These are phyloP conservation scores for Theobroma grandiflorum DNA, from an alignment of 441 rosid species.

Conservation along the genomic window DNA sequence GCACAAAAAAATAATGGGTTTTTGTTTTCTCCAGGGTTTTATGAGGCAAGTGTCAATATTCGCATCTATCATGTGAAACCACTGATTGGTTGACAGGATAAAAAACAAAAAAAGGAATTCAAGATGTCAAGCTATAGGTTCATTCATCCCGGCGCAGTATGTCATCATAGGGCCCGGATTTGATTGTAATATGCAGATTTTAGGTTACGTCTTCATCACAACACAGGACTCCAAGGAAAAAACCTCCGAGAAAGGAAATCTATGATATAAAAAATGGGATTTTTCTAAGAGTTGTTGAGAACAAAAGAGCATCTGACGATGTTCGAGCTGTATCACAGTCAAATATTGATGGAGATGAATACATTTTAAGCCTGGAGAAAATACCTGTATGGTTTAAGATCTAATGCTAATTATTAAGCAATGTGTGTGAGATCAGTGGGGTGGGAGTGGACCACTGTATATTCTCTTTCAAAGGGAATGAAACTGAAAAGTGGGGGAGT, in stretches of 20 bases:
- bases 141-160: conserved; percentile 10
- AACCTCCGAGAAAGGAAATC: background rate
- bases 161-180: background rate
- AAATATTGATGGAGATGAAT: background rate
- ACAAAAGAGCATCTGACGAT: background rate
- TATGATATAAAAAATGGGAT: background rate
- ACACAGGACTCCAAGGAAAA: conserved; percentile 1
- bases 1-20: background rate
- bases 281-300: background rate
- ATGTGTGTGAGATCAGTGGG: background rate
- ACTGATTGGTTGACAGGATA: background rate
- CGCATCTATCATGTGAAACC: background rate
- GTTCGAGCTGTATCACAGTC: background rate
- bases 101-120: background rate
- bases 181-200: background rate
- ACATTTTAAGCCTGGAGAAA: background rate
- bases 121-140: background rate
- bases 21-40: background rate
- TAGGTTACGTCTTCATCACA: background rate
- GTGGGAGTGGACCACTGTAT: conserved; percentile 30
- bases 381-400: background rate
- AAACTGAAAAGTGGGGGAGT: background rate
- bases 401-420: background rate
- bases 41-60: background rate
- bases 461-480: conserved; percentile 30